phyloP scores from a whole-genome alignment of 2,329 filamentous ascomycete genomes.

The Acrodontium crateriforme region DNA sequence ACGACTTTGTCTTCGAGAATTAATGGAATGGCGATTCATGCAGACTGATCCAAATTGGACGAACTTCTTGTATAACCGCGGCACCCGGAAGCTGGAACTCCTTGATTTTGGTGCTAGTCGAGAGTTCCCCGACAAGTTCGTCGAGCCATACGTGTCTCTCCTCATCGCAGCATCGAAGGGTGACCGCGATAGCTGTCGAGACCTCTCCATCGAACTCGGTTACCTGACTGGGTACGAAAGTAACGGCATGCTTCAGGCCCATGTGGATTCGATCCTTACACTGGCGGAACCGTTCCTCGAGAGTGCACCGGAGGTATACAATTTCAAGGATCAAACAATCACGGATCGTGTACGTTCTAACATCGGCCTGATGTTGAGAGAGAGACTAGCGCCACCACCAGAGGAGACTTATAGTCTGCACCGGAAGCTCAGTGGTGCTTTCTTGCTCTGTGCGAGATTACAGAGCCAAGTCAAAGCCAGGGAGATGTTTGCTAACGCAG shows the following conservation, averaged over 20 bases:
- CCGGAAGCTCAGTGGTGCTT: slow-evolving; percentile 87
- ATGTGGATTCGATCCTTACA: slow-evolving; percentile 75
- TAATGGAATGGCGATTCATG: slow-evolving; percentile 93
- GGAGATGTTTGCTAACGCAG: slow-evolving; percentile 57
- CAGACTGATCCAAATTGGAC: slow-evolving; percentile 99
- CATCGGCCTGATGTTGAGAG: slow-evolving; percentile 86
- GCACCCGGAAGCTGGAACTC: slow-evolving; percentile 59
- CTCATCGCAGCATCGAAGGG: slow-evolving; percentile 62
- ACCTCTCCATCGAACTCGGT: slow-evolving; percentile 34
- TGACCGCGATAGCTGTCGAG: slow-evolving; percentile 17
- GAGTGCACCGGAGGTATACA: slow-evolving; percentile 67
- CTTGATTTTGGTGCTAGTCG: slow-evolving; percentile 91
- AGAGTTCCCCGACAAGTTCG: slow-evolving; percentile 69
- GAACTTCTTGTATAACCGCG: slow-evolving; percentile 83
- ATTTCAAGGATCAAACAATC: slow-evolving; percentile 90
- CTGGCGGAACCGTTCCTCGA: slow-evolving; percentile 81
- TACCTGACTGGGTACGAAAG: slow-evolving; percentile 90
- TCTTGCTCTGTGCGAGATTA: slow-evolving; percentile 75
- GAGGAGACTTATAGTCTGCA: slow-evolving; percentile 97
- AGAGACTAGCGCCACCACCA: slow-evolving; percentile 77
- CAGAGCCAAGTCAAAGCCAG: slow-evolving; percentile 72
- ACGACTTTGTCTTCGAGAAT: slow-evolving; percentile 80
- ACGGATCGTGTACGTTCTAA: slow-evolving; percentile 79
- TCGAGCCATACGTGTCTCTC: slow-evolving; percentile 64
- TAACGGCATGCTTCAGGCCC: slow-evolving; percentile 73